phyloP scores from a whole-genome alignment of 768 basidiomycete species.

The Phanerochaete carnosa region DNA sequence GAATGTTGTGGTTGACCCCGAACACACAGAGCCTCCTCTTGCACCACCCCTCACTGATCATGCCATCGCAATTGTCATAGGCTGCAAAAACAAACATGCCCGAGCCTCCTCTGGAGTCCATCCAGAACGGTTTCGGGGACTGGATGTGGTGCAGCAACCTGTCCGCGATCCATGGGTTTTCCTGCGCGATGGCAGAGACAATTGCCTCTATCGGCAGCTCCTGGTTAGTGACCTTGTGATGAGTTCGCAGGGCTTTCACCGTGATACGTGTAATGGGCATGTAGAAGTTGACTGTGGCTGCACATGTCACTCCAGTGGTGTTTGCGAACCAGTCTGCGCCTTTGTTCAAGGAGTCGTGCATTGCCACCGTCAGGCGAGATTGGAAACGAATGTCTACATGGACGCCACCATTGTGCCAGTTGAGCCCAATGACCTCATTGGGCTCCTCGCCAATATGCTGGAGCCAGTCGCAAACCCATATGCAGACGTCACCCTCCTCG shows the following conservation, averaged over 20 bases:
- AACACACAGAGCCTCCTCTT: slow-evolving; percentile 1
- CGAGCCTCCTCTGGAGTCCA: not conserved
- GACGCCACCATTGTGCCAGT: slow-evolving; percentile 2
- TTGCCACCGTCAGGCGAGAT: not conserved
- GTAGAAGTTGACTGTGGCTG: slow-evolving; percentile 1
- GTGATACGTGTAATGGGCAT: not conserved
- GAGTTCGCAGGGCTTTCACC: not conserved
- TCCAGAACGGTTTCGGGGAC: slow-evolving; percentile 4
- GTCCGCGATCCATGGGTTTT: slow-evolving; percentile 1
- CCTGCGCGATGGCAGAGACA: not conserved
- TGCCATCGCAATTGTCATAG: not conserved
- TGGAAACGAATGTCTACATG: slow-evolving; percentile 1
- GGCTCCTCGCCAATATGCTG: not conserved
- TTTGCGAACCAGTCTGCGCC: not conserved
- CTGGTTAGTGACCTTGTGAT: not conserved
- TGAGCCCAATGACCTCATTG: not conserved
- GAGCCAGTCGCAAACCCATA: not conserved
- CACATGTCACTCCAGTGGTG: not conserved
- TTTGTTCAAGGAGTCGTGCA: not conserved
- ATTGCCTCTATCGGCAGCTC: not conserved
- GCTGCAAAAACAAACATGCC: slow-evolving; percentile 2
- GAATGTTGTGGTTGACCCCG: not conserved
- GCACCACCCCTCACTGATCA: not conserved
- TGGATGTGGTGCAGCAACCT: not conserved
- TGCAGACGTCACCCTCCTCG: not conserved